Evolutionary conservation across 2,329 filamentous ascomycete genomes (phyloP), one percentile per base, ranked within the genome.

Genomic region (Microthyrium microscopicum): DNA sequence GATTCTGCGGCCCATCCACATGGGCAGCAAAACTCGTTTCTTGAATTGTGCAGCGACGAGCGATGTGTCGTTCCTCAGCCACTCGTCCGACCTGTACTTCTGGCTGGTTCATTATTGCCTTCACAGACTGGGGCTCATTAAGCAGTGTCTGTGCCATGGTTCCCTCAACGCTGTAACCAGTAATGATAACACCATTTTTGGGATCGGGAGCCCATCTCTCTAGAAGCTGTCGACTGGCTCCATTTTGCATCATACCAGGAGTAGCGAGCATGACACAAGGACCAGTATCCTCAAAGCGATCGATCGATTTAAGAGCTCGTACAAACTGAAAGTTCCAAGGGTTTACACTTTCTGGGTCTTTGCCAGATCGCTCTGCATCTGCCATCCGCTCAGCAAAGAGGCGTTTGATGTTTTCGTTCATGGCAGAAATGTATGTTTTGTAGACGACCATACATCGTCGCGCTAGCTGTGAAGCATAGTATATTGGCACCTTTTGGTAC

Each of bases 331-430:
- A 95, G 47, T 98, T 89, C 85, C 89, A 98, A 0, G 89, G 89
- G 22, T 81, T 85, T 47, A 80, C 85, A 5, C 72, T 73, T 5
- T 69, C 68, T 3, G 67, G 68, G 43, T 84, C 79, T 6, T 81
- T 80, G 21, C 73, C 75, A n/a, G 19, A 22, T 1, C 78, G 77
- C 52, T 92, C 82, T 7, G 83, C 81, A 52, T 92, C 83, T 4
- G 82, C 83, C 73, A 93, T 91, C 30, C 83, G 74, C 54, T 91
- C 84, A 34, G 79, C 70, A 56, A 94, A 94, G n/a, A 93, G 69
- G 8, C 82, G 73, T 54, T 93, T 94, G 62, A 98, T 95, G 47
- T 94, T 95, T 49, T 95, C 87, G 52, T 98, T 98, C 89, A 98
- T 98, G 35, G 85, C 84, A 31, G 85, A 83, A 31, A 95, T 83